Percentiles rank a stretch among this genome's conserved stretches.
These are phyloP conservation scores for Vicia faba DNA, from an alignment of 306 rosid species.

Conservation along the genomic window DNA sequence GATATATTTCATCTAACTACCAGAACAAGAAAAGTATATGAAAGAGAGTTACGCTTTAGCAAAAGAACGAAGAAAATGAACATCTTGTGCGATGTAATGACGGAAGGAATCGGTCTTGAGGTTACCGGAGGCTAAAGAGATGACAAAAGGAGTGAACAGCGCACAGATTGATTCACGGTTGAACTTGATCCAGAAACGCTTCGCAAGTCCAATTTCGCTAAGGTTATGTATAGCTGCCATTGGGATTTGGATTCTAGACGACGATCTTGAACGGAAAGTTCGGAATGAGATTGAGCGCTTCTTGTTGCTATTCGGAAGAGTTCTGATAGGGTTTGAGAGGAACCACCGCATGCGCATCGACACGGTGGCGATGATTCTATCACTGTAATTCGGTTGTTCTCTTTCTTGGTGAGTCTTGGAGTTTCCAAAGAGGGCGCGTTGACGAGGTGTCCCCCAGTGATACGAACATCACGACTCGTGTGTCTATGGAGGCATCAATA, in stretches of 20 bases:
- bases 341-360: slow-evolving; percentile 62
- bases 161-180: slow-evolving; percentile 63
- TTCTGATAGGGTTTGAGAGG: slow-evolving; percentile 52
- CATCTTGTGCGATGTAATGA: slow-evolving; percentile 76
- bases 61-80: slow-evolving; percentile 84
- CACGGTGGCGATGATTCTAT: slow-evolving; percentile 24
- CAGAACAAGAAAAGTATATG: too few relatives aligned
- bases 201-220: slow-evolving; percentile 64
- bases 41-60: slow-evolving; percentile 66
- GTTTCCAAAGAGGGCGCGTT: slow-evolving; percentile 12
- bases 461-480: too few relatives aligned
- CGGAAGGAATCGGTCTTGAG: slow-evolving; percentile 76
- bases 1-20: too few relatives aligned
- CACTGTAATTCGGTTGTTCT: not conserved
- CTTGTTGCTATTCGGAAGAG: not conserved
- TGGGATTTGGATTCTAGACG: slow-evolving; percentile 11
- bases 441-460: too few relatives aligned
- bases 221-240: slow-evolving; percentile 57
- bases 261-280: slow-evolving; percentile 40
- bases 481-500: too few relatives aligned
- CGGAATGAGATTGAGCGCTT: not conserved
- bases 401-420: slow-evolving; percentile 26
- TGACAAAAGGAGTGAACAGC: slow-evolving; percentile 69
- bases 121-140: slow-evolving; percentile 73
- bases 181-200: slow-evolving; percentile 79